Evolutionary conservation across 1,284 basidiomycete species (phyloP).

Genomic region (Leccinum variabile): DNA sequence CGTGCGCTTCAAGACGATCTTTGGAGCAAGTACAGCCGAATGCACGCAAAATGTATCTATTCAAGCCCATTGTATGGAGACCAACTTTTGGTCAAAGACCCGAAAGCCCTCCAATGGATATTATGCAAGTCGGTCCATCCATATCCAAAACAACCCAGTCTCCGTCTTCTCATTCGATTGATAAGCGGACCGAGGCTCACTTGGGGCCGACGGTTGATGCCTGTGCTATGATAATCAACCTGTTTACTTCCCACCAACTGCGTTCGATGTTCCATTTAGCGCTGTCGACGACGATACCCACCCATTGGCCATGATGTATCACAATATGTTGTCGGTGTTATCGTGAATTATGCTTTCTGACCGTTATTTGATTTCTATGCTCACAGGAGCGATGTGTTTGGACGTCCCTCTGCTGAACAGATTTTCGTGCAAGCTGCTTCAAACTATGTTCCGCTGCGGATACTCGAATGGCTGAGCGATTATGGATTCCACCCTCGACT

Average conservation of each 20-base stretch:
- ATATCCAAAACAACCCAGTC: constrained; percentile 40
- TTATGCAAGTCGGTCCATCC: constrained; percentile 40
- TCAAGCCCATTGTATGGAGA: constrained; percentile 18
- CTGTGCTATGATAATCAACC: background rate
- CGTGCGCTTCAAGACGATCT: constrained; percentile 30
- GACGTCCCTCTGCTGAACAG: constrained; percentile 22
- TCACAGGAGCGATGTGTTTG: constrained; percentile 23
- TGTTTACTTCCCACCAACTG: constrained; percentile 26
- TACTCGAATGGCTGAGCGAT: constrained; percentile 42
- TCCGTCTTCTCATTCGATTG: constrained; percentile 32
- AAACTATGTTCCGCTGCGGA: constrained; percentile 20
- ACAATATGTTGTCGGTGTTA: constrained; percentile 35
- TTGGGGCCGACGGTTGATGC: constrained; percentile 37
- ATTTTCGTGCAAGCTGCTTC: constrained; percentile 22
- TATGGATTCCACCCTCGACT: constrained; percentile 40
- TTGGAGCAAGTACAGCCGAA: constrained; percentile 20
- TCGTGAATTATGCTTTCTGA: constrained; percentile 5
- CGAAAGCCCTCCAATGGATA: constrained; percentile 44
- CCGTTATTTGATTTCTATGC: background rate
- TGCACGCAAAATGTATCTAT: background rate
- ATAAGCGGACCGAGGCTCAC: constrained; percentile 37
- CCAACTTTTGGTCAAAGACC: constrained; percentile 35
- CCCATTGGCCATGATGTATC: constrained; percentile 36
- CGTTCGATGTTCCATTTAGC: constrained; percentile 45
- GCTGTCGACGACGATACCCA: constrained; percentile 38